Base-by-base conservation (phyloP, 177 flowering plant species). In the Tripterygium wilfordii region DNA sequence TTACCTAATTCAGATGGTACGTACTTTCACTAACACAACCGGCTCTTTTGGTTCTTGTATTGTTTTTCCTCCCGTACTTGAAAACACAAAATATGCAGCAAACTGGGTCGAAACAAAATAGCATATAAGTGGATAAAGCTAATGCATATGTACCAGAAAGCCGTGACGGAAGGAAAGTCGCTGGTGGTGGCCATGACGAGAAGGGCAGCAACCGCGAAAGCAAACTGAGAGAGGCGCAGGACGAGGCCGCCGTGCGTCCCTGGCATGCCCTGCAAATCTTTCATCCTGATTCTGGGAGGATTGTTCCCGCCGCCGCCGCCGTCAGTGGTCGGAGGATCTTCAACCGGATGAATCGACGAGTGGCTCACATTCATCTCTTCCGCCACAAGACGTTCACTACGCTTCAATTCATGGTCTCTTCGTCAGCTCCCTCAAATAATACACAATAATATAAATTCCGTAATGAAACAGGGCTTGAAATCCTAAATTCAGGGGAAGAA, bases 261-360 rank as follows among this genome's bases (percentile, higher is more conserved):
- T 0, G 96, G 90, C 96, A 83, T 88, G 26, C 98, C 98, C 51
- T 83, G 89, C 22, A 83, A 39, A 41, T 85, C 95, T 68, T 76
- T 80, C 96, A 82, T 85, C 66, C 92, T 72, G 48, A 73, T 68
- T 52, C 88, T 70, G 0, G 74, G 76, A 0, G 57, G 61, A 15
- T 66, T 58, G 24, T 47, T 33, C 29, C 57, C 53, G 42, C 56
- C 57, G 37, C 45, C 16, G 51, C 15, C 49, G 17, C 30, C 48
- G 14, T 44, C 70, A 5, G 62, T 70, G 30, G 60, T 62, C 2
- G 76, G 60, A 4, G 80, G 83, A 43, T 76, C 79, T 44, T 74
- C 88, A 27, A 73, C 70, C 2, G 92, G 92, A 36, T 84, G 92
- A 43, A 84, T 80, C 49, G 83, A 51, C 14, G 76, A 69, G 60